A percentile compares a stretch with the other conserved stretches of the same genome.
Evolutionary conservation across 139 green algal genomes (phyloP).

Genomic region (Mychonastes homosphaera): DNA sequence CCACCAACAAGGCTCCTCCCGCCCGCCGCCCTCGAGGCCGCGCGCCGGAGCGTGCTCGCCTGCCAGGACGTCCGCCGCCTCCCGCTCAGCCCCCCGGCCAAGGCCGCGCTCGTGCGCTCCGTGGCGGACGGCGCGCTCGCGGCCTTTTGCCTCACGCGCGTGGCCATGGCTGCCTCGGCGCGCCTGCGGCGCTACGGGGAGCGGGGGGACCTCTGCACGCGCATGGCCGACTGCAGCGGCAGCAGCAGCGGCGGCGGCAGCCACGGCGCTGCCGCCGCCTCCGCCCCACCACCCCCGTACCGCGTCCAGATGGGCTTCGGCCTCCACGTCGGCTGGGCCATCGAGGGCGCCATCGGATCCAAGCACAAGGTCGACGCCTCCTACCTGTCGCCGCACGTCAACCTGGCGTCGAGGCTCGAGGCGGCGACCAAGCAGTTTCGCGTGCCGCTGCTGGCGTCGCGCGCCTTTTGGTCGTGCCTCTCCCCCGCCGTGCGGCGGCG

Average conservation of each 20-base stretch:
- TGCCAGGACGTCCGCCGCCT: constrained; percentile 2
- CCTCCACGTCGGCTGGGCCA: constrained; percentile 89
- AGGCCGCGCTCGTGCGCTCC: constrained; percentile 29
- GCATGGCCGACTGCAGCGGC: constrained; percentile 65
- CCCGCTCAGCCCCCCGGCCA: constrained; percentile 13
- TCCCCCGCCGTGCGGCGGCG: constrained; percentile 24
- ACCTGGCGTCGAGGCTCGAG: constrained; percentile 91
- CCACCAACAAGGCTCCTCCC: no score
- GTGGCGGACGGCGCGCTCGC: constrained; percentile 81
- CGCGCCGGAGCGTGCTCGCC: no score
- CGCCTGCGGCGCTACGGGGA: constrained; percentile 29
- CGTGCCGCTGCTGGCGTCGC: constrained; percentile 62
- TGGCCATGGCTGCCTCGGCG: constrained; percentile 15
- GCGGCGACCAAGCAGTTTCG: constrained; percentile 93
- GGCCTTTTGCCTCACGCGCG: constrained; percentile 79
- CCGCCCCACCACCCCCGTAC: no score
- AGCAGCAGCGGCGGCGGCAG: no score
- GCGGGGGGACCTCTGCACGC: constrained; percentile 51
- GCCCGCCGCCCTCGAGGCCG: no score
- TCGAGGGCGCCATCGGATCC: constrained; percentile 89
- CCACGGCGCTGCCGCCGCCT: no score
- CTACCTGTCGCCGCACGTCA: constrained; percentile 95
- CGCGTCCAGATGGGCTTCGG: constrained; percentile 90
- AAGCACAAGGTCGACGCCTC: constrained; percentile 94
- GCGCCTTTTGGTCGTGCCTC: constrained; percentile 59